Evolutionary conservation across 2,329 filamentous ascomycete species (phyloP).

Genomic region (Peltaster fructicola): DNA sequence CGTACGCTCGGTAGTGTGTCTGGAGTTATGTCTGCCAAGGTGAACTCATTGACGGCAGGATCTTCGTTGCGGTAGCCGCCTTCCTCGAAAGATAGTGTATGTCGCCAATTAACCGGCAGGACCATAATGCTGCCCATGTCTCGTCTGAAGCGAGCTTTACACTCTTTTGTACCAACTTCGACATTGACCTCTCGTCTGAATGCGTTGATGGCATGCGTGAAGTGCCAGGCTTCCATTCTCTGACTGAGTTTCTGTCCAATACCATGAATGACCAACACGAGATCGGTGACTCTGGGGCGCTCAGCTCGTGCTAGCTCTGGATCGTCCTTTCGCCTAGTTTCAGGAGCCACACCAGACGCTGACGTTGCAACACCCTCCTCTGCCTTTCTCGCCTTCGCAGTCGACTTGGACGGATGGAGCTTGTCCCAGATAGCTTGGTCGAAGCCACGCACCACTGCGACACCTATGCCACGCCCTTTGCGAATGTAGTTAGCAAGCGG

Average conservation of each 20-base stretch:
- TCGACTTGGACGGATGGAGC: conserved; percentile 39
- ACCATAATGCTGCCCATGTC: conserved; percentile 87
- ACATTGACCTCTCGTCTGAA: conserved; percentile 76
- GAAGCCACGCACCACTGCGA: conserved; percentile 81
- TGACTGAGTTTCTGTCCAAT: conserved; percentile 95
- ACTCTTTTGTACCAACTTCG: conserved; percentile 55
- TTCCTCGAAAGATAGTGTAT: conserved; percentile 74
- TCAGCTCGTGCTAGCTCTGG: conserved; percentile 45
- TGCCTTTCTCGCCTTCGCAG: conserved; percentile 24
- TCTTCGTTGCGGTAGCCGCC: conserved; percentile 41
- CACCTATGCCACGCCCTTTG: conserved; percentile 65
- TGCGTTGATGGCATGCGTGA: conserved; percentile 86
- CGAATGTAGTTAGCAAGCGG: conserved; percentile 66
- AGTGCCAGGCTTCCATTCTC: conserved; percentile 79
- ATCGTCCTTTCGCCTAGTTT: conserved; percentile 26
- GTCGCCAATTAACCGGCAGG: conserved; percentile 85
- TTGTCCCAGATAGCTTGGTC: conserved; percentile 60
- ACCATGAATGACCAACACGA: conserved; percentile 82
- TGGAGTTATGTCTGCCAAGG: conserved; percentile 79
- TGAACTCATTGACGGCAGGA: conserved; percentile 42
- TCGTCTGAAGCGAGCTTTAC: conserved; percentile 58
- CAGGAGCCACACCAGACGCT: conserved; percentile 25
- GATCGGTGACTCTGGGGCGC: conserved; percentile 60
- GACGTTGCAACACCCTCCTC: conserved; percentile 27
- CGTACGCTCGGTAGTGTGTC: conserved; percentile 77